Conservation (phyloP, 2,329 filamentous ascomycete genomes). For the Claviceps spartinae region DNA sequence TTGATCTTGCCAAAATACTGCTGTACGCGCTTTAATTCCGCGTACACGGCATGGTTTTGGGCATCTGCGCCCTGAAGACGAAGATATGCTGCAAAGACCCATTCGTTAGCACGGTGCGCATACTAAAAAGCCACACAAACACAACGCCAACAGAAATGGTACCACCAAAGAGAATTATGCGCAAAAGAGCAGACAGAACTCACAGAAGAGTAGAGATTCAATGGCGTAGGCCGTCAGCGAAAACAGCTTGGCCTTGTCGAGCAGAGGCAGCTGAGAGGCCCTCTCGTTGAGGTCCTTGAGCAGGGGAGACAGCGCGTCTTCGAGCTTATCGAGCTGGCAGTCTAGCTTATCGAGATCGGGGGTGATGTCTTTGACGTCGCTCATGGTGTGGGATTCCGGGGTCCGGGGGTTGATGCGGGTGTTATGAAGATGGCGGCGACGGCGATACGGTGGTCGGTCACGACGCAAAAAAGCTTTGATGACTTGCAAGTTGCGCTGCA, state of each 20-base stretch:
- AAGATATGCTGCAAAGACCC: conserved; percentile 43
- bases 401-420: conserved; percentile 9
- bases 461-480: conserved; percentile 15
- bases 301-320: conserved; percentile 62
- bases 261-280: conserved; percentile 69
- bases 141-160: not conserved
- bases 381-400: conserved; percentile 14
- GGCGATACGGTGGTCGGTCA: no score
- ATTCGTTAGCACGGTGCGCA: no score
- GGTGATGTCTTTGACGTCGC: conserved; percentile 40
- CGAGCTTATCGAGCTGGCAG: conserved; percentile 64
- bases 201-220: conserved; percentile 81
- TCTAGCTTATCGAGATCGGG: conserved; percentile 63
- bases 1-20: conserved; percentile 93
- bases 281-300: conserved; percentile 52
- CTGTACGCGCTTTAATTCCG: conserved; percentile 73
- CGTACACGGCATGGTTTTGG: conserved; percentile 73
- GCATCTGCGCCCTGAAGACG: conserved; percentile 67
- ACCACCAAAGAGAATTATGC: not conserved
- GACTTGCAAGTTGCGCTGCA: no score
- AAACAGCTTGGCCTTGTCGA: conserved; percentile 90
- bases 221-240: conserved; percentile 80
- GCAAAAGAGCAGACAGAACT: conserved; percentile 13
- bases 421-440: conserved; percentile 3
- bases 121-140: no score